These are phyloP conservation scores for Chloridella minuta DNA, from an alignment of 352 stramenopile genomes.

Conservation along the genomic window DNA sequence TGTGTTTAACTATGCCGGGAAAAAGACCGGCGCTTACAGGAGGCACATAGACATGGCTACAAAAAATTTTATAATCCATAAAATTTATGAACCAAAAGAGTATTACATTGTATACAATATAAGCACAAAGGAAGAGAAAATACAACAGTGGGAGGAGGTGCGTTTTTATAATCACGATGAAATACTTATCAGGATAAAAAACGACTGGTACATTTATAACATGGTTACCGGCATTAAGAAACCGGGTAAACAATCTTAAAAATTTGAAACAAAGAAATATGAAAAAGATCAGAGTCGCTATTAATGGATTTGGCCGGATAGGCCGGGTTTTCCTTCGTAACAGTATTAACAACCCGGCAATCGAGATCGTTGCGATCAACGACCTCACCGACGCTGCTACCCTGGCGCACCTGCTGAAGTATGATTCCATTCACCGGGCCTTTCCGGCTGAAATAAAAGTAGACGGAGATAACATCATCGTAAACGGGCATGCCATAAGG, in stretches of 20 bases:
- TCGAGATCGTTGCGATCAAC: conserved; percentile 62
- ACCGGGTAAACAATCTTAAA: background rate
- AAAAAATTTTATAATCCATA: background rate
- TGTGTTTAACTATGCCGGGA: background rate
- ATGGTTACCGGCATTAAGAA: background rate
- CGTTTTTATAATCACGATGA: background rate
- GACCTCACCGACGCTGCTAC: conserved; percentile 70
- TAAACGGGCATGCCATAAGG: conserved; percentile 54
- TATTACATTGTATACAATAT: background rate
- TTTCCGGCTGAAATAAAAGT: conserved; percentile 45
- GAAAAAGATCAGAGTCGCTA: background rate
- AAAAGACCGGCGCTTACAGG: background rate
- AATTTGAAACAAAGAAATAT: too few species aligned
- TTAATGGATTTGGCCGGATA: background rate
- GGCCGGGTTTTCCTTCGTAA: background rate
- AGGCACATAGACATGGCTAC: background rate
- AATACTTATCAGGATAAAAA: background rate
- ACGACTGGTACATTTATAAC: background rate
- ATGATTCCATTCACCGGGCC: conserved; percentile 58
- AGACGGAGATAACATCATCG: conserved; percentile 42
- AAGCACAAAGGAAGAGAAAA: background rate
- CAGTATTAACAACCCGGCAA: conserved; percentile 30
- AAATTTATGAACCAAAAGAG: background rate
- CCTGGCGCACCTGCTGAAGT: conserved; percentile 63
- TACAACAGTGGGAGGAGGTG: background rate